Evolutionary conservation across 208 protist genomes (phyloP), one percentile per base, ranked within the genome.

Genomic region (Jaenimonas drosophilae): DNA sequence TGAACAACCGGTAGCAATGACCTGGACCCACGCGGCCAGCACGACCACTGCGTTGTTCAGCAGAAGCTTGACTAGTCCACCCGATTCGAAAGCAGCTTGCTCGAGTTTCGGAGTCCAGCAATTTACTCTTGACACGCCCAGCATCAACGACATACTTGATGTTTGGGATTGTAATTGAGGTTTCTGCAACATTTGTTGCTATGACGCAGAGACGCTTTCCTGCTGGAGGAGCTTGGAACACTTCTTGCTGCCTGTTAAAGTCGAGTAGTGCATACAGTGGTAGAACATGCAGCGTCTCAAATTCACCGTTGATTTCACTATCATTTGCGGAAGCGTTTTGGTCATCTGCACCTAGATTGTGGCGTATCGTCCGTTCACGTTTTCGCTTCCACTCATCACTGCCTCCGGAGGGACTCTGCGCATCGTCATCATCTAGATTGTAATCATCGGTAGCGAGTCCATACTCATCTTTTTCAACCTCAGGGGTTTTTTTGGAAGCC

Each of bases 151-250:
- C 98, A 75, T 99, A 99, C 33, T 76, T 64, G 54, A 99, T 97
- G 49, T 95, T 93, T 16, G 97, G 97, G 47, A 99, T 99, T 0
- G 99, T 99, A 19, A 99, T 75, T 40, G 98, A 99, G 2, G 99
- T 99, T 70, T 99, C 98, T n/a, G 99, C 98, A 1, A 99, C 89
- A 74, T 99, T 99, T 26, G 99, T 99, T 19, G 99, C 91, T 7
- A 99, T 81, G 26, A 99, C 96, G 49, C 97, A 91, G 27, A 98
- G 76, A 21, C 98, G 85, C 24, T 64, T 83, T 9, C 88, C 90
- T 5, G 49, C 41, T 9, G 94, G 94, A 27, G 94, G 76, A 0
- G 57, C 49, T 54, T 94, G 56, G 58, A 97, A 97, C 26, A 97
- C 94, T 44, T 87, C 63, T 64, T 97, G 88, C 65, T 99, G 97